phyloP scores from a whole-genome alignment of 768 basidiomycete species.

The Suillus clintonianus region DNA sequence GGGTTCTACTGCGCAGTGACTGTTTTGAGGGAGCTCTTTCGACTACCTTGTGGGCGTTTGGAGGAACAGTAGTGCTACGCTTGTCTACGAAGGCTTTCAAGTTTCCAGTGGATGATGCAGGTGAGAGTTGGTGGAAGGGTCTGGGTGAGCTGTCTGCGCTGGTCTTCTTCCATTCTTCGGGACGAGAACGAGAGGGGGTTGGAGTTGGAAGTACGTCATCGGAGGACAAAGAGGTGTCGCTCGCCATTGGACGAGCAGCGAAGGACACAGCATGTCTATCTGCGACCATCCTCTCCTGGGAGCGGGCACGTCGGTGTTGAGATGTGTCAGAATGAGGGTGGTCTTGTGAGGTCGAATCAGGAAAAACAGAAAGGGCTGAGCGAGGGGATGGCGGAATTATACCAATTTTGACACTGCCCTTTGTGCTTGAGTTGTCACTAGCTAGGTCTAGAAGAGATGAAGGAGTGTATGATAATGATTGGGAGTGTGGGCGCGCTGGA shows the following conservation, averaged over 20 bases:
- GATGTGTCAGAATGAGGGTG: conserved; percentile 14
- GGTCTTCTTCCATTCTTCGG: conserved; percentile 18
- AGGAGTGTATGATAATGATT: conserved; percentile 10
- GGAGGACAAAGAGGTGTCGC: conserved; percentile 17
- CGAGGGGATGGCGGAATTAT: conserved; percentile 31
- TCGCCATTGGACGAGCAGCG: conserved; percentile 28
- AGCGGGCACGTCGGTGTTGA: conserved; percentile 31
- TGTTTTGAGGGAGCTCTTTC: conserved; percentile 24
- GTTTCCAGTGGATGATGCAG: conserved; percentile 34
- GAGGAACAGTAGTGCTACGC: conserved; percentile 8
- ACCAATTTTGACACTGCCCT: conserved; percentile 31
- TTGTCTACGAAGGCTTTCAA: conserved; percentile 28
- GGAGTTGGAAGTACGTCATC: conserved; percentile 33
- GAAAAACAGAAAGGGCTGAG: conserved; percentile 9
- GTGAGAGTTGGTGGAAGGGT: conserved; percentile 24
- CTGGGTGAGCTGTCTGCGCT: conserved; percentile 12
- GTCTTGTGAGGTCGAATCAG: conserved; percentile 15
- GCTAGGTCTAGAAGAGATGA: conserved; percentile 7
- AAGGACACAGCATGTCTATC: conserved; percentile 35
- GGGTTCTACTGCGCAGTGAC: conserved; percentile 25
- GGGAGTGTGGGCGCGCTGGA: conserved; percentile 9
- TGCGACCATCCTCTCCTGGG: conserved; percentile 30
- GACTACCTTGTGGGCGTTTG: conserved; percentile 4
- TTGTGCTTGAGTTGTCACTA: conserved; percentile 12
- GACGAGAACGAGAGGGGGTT: conserved; percentile 18